Evolutionary conservation across 2,329 filamentous ascomycete genomes (phyloP).

Genomic region (Truncatella angustata): DNA sequence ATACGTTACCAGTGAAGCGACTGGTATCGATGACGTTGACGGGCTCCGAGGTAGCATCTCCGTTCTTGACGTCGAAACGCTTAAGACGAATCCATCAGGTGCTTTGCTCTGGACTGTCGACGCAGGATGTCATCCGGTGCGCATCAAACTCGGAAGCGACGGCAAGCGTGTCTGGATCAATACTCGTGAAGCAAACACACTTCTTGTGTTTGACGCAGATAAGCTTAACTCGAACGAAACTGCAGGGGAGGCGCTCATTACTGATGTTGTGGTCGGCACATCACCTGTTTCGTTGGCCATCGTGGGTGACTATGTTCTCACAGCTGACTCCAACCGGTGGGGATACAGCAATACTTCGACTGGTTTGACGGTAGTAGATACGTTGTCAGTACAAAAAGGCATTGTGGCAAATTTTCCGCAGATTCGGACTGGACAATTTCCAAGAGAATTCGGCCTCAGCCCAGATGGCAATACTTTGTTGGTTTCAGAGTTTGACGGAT

Average conservation of each 20-base stretch:
- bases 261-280: slow-evolving; percentile 1
- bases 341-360: neutral
- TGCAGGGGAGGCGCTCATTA: neutral
- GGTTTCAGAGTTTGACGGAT: slow-evolving; percentile 3
- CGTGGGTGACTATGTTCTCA: slow-evolving; percentile 1
- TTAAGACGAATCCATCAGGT: neutral
- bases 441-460: slow-evolving; percentile 3
- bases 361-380: neutral
- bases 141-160: neutral
- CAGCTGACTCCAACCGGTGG: slow-evolving; percentile 4
- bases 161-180: neutral
- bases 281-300: neutral
- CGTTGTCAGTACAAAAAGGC: neutral
- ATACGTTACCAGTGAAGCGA: slow-evolving; percentile 3
- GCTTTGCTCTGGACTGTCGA: neutral
- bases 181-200: slow-evolving; percentile 1
- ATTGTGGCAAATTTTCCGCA: neutral
- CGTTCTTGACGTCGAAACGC: neutral
- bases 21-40: neutral
- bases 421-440: neutral
- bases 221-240: slow-evolving; percentile 1
- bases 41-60: neutral
- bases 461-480: slow-evolving; percentile 3
- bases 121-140: slow-evolving; percentile 3
- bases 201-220: neutral